Percentiles rank a stretch among this genome's conserved stretches.
phyloP scores from a whole-genome alignment of 805 yeast species.

The Saturnispora saitoi region DNA sequence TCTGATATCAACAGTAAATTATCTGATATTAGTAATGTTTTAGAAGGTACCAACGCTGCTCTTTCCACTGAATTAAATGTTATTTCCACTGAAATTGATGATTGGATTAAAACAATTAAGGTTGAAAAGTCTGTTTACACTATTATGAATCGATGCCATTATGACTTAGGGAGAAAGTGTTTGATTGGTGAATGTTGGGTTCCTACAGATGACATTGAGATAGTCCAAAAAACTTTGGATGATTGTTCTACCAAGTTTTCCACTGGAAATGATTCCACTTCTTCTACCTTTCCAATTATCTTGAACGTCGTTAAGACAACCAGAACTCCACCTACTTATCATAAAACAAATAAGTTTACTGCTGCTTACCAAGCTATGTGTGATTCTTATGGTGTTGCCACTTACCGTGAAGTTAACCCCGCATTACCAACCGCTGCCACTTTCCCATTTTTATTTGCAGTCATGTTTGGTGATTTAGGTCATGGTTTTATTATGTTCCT shows the following conservation, averaged over 20 bases:
- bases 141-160: conserved; percentile 56
- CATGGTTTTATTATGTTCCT: conserved; percentile 81
- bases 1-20: conserved; percentile 41
- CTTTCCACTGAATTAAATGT: conserved; percentile 59
- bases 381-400: conserved; percentile 91
- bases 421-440: conserved; percentile 92
- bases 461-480: conserved; percentile 98
- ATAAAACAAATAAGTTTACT: conserved; percentile 90
- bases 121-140: conserved; percentile 53
- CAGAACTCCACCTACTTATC: conserved; percentile 89
- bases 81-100: conserved; percentile 49
- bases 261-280: conserved; percentile 6
- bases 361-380: conserved; percentile 87
- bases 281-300: conserved; percentile 25
- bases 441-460: conserved; percentile 97
- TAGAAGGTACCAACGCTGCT: conserved; percentile 42
- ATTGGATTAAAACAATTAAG: conserved; percentile 47
- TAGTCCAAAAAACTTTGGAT: conserved; percentile 38
- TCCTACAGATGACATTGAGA: conserved; percentile 44
- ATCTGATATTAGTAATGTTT: conserved; percentile 42
- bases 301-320: conserved; percentile 60
- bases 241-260: conserved; percentile 28
- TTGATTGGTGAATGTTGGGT: conserved; percentile 72
- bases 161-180: conserved; percentile 57
- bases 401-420: conserved; percentile 92